Percentiles rank a stretch among this genome's conserved stretches.
These are phyloP conservation scores for Oenanthe javanica DNA, from an alignment of 140 eudicot species.

Conservation along the genomic window DNA sequence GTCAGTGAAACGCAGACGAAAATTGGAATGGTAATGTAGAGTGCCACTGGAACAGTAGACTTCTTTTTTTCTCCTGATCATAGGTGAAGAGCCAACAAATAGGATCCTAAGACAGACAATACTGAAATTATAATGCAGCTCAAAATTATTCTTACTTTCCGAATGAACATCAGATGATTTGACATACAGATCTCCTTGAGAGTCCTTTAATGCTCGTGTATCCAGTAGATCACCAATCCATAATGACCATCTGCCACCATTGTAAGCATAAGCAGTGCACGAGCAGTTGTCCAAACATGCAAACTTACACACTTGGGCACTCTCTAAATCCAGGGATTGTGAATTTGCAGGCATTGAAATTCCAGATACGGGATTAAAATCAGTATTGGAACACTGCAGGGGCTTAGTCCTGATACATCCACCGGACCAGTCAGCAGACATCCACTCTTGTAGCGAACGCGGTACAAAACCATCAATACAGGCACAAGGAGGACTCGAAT, in stretches of 20 bases:
- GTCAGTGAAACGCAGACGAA: not conserved
- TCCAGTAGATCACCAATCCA: conserved; percentile 7
- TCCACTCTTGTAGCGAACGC: not conserved
- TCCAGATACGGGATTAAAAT: not conserved
- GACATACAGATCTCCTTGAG: conserved; percentile 1
- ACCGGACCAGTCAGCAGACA: not conserved
- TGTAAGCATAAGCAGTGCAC: conserved; percentile 3
- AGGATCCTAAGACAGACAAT: not conserved
- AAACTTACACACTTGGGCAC: not conserved
- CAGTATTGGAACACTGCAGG: not conserved
- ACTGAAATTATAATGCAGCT: not conserved
- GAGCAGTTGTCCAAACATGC: not conserved
- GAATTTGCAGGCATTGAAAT: conserved; percentile 11
- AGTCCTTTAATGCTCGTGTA: not conserved
- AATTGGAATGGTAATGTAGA: not conserved
- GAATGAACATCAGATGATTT: not conserved
- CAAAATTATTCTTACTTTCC: not conserved
- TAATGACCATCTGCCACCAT: not conserved
- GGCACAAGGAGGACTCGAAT: not conserved
- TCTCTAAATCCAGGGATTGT: not conserved
- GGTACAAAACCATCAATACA: not conserved
- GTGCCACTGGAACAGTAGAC: not conserved
- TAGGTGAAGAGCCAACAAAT: too few species aligned
- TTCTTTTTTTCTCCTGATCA: not conserved
- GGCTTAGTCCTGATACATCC: conserved; percentile 7